A percentile compares a stretch with the other conserved stretches of the same genome.
phyloP scores from a whole-genome alignment of 768 basidiomycete genomes.

The Hericium alpestre region DNA sequence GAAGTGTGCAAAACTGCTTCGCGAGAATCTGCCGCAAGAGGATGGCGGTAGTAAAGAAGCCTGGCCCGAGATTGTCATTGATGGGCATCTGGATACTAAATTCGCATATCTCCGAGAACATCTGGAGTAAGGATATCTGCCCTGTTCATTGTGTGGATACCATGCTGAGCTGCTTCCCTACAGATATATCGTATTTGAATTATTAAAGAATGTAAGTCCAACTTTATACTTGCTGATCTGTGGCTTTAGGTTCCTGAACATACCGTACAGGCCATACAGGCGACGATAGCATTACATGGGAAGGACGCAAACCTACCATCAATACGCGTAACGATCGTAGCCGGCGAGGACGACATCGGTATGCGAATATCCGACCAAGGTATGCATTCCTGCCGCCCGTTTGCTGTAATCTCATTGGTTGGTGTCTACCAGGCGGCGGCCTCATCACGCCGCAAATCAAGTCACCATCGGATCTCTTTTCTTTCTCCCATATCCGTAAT shows the following conservation, averaged over 20 bases:
- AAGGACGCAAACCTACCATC: slow-evolving; percentile 37
- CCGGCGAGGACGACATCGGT: slow-evolving; percentile 60
- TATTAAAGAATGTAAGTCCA: slow-evolving; percentile 75
- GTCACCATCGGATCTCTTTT: slow-evolving; percentile 71
- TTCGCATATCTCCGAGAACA: slow-evolving; percentile 85
- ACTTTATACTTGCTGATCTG: not conserved
- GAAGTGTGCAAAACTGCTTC: slow-evolving; percentile 51
- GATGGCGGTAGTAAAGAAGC: slow-evolving; percentile 17
- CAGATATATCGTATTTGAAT: slow-evolving; percentile 80
- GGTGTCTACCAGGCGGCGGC: slow-evolving; percentile 50
- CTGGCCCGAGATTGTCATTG: slow-evolving; percentile 60
- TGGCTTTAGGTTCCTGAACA: not conserved
- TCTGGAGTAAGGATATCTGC: slow-evolving; percentile 49
- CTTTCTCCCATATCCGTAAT: slow-evolving; percentile 80
- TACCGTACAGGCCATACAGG: slow-evolving; percentile 52
- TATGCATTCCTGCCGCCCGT: slow-evolving; percentile 13
- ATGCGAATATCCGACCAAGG: slow-evolving; percentile 91
- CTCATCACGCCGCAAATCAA: slow-evolving; percentile 43
- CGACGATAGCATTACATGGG: slow-evolving; percentile 45
- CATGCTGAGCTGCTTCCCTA: not conserved
- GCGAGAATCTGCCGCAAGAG: slow-evolving; percentile 34
- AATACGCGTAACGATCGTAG: slow-evolving; percentile 66
- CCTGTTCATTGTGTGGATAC: not conserved
- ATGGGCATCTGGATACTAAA: slow-evolving; percentile 58
- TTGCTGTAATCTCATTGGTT: not conserved